phyloP scores from a whole-genome alignment of 2,329 filamentous ascomycete species.

The Monilinia polystroma region DNA sequence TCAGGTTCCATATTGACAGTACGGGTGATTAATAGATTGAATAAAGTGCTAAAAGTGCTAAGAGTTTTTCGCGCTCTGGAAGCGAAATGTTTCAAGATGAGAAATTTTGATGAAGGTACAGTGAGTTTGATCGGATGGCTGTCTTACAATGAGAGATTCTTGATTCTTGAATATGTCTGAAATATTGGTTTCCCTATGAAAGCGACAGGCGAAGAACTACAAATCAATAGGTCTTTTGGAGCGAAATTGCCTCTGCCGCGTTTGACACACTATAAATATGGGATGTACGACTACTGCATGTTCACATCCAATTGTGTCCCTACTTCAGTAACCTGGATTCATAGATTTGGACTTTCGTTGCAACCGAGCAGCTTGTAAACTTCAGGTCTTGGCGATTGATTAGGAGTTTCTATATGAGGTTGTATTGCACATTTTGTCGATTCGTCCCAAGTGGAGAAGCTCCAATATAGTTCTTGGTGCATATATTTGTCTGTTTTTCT shows the following conservation, averaged over 20 bases:
- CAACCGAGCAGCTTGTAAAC: neutral
- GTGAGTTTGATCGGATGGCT: no score
- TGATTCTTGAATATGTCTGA: no score
- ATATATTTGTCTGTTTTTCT: neutral
- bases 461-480: neutral
- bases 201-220: neutral
- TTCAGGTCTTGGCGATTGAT: neutral
- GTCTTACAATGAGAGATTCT: no score
- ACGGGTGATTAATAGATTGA: neutral
- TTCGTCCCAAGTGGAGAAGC: neutral
- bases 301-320: neutral
- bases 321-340: neutral
- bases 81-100: neutral
- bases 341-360: neutral
- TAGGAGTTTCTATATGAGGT: neutral
- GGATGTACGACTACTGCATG: neutral
- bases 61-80: neutral
- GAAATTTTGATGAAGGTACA: neutral
- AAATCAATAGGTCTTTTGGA: neutral
- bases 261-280: neutral
- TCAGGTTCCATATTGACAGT: neutral
- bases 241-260: neutral
- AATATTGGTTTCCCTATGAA: neutral
- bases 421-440: neutral
- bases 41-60: neutral